Percentiles rank a stretch among this genome's conserved stretches.
These are phyloP conservation scores for Cyclocybe cylindracea DNA, from an alignment of 768 basidiomycete species.

Conservation along the genomic window DNA sequence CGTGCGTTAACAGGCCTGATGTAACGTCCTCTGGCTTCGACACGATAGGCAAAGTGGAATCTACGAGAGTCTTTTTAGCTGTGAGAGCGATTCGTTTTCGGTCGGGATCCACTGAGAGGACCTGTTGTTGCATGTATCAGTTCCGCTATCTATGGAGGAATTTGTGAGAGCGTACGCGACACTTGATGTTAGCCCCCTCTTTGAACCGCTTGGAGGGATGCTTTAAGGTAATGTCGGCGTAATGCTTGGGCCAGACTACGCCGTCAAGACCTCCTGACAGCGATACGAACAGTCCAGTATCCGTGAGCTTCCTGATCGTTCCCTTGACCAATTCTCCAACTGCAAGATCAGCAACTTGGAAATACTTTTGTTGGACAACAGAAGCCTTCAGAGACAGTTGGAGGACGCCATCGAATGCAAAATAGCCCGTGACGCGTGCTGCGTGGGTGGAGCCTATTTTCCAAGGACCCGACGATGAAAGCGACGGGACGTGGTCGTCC, in stretches of 20 bases:
- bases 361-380: slow-evolving; percentile 81
- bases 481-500: slow-evolving; percentile 85
- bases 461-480: slow-evolving; percentile 81
- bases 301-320: slow-evolving; percentile 82
- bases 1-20: slow-evolving; percentile 74
- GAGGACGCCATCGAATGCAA: slow-evolving; percentile 82
- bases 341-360: slow-evolving; percentile 78
- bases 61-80: slow-evolving; percentile 87
- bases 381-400: slow-evolving; percentile 86
- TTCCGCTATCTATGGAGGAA: slow-evolving; percentile 5
- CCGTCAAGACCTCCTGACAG: slow-evolving; percentile 89
- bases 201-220: slow-evolving; percentile 93
- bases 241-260: slow-evolving; percentile 92
- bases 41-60: slow-evolving; percentile 75
- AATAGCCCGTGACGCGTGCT: slow-evolving; percentile 86
- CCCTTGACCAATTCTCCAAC: slow-evolving; percentile 89
- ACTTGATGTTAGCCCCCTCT: slow-evolving; percentile 78
- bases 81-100: slow-evolving; percentile 84
- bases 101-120: slow-evolving; percentile 80
- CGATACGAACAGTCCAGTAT: slow-evolving; percentile 81
- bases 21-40: slow-evolving; percentile 65
- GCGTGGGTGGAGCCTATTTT: slow-evolving; percentile 76
- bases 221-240: slow-evolving; percentile 92
- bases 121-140: slow-evolving; percentile 38
- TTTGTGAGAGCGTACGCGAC: slow-evolving; percentile 55